phyloP scores from a whole-genome alignment of 2,329 filamentous ascomycete genomes.

The Stagonosporopsis rhizophila region DNA sequence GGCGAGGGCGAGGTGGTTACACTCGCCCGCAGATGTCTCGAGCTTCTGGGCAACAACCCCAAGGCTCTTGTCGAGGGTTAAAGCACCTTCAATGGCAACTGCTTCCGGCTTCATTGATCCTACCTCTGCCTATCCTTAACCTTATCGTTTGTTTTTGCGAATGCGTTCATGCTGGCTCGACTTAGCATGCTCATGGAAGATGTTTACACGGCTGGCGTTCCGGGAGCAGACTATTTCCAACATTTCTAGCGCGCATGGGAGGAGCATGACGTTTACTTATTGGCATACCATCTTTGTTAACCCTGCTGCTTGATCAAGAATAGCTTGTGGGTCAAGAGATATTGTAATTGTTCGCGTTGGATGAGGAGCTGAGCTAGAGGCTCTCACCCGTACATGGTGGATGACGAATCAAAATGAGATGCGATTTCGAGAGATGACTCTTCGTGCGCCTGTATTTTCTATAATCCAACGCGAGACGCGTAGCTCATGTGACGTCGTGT shows the following conservation, averaged over 20 bases:
- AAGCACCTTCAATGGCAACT: constrained; percentile 22
- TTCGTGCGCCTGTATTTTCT: no score
- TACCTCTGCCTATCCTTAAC: constrained; percentile 31
- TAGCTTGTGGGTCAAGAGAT: constrained; percentile 22
- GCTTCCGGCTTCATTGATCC: constrained; percentile 32
- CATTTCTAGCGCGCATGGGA: constrained; percentile 52
- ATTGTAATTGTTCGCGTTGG: constrained; percentile 38
- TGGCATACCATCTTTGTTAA: constrained; percentile 43
- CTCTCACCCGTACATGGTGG: constrained; percentile 7
- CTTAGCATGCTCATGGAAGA: constrained; percentile 29
- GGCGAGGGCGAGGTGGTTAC: constrained; percentile 93
- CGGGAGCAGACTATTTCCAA: constrained; percentile 35
- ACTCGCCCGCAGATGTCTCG: constrained; percentile 86
- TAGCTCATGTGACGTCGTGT: constrained; percentile 32
- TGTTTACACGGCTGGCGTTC: constrained; percentile 40
- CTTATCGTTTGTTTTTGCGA: constrained; percentile 36
- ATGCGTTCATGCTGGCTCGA: constrained; percentile 35
- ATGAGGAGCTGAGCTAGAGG: constrained; percentile 13
- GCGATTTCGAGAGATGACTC: neutral
- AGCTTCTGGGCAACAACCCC: constrained; percentile 79
- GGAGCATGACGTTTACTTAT: constrained; percentile 44
- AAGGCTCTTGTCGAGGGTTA: constrained; percentile 84
- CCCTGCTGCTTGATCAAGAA: constrained; percentile 18
- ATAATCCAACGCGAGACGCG: neutral
- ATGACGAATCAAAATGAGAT: constrained; percentile 15